Evolutionary conservation across 805 yeast genomes (phyloP).

Genomic region (Priceomyces fermenticarens): DNA sequence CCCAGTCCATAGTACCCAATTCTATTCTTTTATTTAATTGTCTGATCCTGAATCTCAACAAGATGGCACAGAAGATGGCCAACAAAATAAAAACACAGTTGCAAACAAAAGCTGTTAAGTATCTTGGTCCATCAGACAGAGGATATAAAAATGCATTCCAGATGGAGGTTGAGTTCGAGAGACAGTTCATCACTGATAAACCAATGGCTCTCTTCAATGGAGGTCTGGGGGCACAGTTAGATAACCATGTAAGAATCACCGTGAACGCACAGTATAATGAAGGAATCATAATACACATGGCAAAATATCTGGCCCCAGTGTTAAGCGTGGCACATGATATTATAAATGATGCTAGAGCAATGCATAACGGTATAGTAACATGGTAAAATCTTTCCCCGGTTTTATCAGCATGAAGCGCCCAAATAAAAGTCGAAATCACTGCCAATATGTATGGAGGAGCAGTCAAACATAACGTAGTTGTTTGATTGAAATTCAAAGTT

Average conservation of each 20-base stretch:
- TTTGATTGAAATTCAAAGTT: slow-evolving; percentile 49
- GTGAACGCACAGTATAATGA: slow-evolving; percentile 54
- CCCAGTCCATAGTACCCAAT: slow-evolving; percentile 49
- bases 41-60: slow-evolving; percentile 36
- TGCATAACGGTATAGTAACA: slow-evolving; percentile 38
- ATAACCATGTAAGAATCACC: slow-evolving; percentile 52
- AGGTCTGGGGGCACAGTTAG: slow-evolving; percentile 55
- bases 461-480: slow-evolving; percentile 53
- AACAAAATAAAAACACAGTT: slow-evolving; percentile 45
- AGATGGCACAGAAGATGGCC: slow-evolving; percentile 37
- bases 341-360: slow-evolving; percentile 45
- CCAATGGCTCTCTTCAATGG: slow-evolving; percentile 60
- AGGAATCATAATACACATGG: slow-evolving; percentile 60
- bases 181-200: slow-evolving; percentile 53
- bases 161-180: slow-evolving; percentile 54
- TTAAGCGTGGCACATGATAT: slow-evolving; percentile 49
- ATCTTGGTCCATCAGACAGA: slow-evolving; percentile 41
- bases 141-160: slow-evolving; percentile 56
- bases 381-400: slow-evolving; percentile 56
- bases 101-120: slow-evolving; percentile 44
- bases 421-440: slow-evolving; percentile 46
- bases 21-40: slow-evolving; percentile 41
- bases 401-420: slow-evolving; percentile 56
- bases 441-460: slow-evolving; percentile 59
- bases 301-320: slow-evolving; percentile 56